Percentiles rank a stretch among this genome's conserved stretches.
Conservation (phyloP, 257 asterid species). For the Ajuga chamaepitys region DNA sequence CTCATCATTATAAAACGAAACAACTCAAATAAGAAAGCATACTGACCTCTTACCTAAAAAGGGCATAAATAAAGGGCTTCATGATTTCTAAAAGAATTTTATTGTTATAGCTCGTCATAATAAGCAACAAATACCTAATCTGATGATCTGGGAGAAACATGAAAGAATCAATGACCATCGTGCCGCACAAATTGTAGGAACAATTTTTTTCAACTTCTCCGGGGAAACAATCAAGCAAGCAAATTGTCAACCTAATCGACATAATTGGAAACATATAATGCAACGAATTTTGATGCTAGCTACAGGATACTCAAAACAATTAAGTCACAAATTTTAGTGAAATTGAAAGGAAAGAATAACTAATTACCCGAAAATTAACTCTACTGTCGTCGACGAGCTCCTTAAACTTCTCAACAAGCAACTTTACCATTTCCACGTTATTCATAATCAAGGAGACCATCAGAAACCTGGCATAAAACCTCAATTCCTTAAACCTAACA, state of each 20-base stretch:
- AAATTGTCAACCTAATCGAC: background rate
- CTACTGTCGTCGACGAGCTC: constrained; percentile 79
- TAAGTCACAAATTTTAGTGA: constrained; percentile 1
- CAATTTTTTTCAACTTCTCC: background rate
- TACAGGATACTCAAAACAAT: background rate
- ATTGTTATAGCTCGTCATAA: no score
- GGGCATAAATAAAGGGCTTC: no score
- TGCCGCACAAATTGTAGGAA: background rate
- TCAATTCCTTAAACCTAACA: constrained; percentile 85
- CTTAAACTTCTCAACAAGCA: constrained; percentile 63
- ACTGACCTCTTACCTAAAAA: no score
- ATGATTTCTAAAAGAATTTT: no score
- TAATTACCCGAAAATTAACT: constrained; percentile 68
- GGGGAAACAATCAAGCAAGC: background rate
- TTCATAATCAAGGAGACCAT: constrained; percentile 79
- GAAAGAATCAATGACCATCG: background rate
- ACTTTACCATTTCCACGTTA: constrained; percentile 65
- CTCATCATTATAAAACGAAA: background rate
- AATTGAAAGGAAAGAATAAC: background rate
- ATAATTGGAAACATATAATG: background rate
- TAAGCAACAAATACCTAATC: no score
- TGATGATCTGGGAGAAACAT: background rate
- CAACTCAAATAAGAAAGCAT: no score
- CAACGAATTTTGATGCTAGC: background rate
- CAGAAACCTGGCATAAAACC: constrained; percentile 90